phyloP scores from a whole-genome alignment of 202 grass and related monocot species.

The Tripidium arundinaceum region DNA sequence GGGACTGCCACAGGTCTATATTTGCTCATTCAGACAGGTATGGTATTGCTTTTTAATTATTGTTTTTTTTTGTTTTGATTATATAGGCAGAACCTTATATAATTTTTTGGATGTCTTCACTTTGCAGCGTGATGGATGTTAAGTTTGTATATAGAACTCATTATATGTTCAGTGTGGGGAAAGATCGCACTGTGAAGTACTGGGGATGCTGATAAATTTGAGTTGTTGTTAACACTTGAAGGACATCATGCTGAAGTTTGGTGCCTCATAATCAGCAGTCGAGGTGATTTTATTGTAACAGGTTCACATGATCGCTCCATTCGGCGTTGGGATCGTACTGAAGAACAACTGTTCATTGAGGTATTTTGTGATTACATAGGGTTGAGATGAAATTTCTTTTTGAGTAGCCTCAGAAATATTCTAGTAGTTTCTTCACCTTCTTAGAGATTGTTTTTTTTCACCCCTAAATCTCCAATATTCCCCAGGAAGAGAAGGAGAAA shows the following conservation, averaged over 20 bases:
- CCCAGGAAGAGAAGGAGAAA: slow-evolving; percentile 89
- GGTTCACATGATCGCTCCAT: slow-evolving; percentile 96
- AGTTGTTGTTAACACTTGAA: slow-evolving; percentile 90
- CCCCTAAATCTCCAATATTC: background rate
- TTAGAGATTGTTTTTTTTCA: background rate
- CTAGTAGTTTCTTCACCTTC: background rate
- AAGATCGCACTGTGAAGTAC: slow-evolving; percentile 87
- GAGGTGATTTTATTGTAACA: slow-evolving; percentile 88
- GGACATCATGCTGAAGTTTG: slow-evolving; percentile 98
- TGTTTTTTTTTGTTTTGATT: background rate
- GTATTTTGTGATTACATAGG: slow-evolving; percentile 18
- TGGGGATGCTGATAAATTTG: slow-evolving; percentile 99
- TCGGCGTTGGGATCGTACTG: slow-evolving; percentile 85
- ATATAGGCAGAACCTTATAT: slow-evolving; percentile 5
- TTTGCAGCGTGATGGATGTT: slow-evolving; percentile 92
- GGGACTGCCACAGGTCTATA: slow-evolving; percentile 87
- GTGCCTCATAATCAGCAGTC: slow-evolving; percentile 76
- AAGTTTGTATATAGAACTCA: slow-evolving; percentile 92
- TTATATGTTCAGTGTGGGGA: slow-evolving; percentile 95
- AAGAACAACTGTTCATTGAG: slow-evolving; percentile 95
- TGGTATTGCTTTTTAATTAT: background rate
- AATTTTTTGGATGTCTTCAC: background rate
- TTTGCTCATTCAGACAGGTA: slow-evolving; percentile 93
- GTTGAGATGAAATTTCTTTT: background rate
- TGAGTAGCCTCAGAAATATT: background rate